Evolutionary conservation across 2,329 filamentous ascomycete genomes (phyloP).

Genomic region (Colletotrichum truncatum): DNA sequence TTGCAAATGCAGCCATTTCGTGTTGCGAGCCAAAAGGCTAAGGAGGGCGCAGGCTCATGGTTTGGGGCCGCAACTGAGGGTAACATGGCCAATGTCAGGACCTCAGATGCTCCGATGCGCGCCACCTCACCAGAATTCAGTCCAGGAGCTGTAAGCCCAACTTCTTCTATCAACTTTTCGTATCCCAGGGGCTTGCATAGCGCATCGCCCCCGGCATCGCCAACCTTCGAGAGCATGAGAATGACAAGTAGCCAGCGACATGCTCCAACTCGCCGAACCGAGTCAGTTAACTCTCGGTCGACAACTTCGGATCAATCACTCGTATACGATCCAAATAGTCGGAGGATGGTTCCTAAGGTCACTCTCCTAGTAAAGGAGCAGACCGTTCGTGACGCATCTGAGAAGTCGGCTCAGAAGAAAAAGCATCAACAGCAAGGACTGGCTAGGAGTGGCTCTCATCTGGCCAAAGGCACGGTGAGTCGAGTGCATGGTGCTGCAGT

Average conservation of each 20-base stretch:
- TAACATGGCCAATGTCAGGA: conserved; percentile 55
- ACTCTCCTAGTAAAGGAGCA: conserved; percentile 55
- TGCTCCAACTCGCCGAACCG: conserved; percentile 36
- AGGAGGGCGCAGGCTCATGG: conserved; percentile 55
- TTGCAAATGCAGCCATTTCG: conserved; percentile 59
- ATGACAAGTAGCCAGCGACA: conserved; percentile 32
- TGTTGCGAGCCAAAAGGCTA: conserved; percentile 62
- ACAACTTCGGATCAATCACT: conserved; percentile 51
- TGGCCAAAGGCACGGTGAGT: conserved; percentile 62
- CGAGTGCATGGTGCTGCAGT: conserved; percentile 59
- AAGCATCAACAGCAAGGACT: conserved; percentile 44
- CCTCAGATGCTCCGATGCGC: conserved; percentile 51
- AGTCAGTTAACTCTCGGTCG: conserved; percentile 35
- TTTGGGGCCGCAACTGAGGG: conserved; percentile 55
- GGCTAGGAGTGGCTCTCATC: conserved; percentile 53
- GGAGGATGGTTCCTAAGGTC: conserved; percentile 65
- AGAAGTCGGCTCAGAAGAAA: conserved; percentile 49
- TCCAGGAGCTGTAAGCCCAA: conserved; percentile 56
- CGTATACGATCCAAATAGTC: conserved; percentile 73
- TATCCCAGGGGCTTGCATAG: conserved; percentile 58
- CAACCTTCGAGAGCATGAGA: conserved; percentile 32
- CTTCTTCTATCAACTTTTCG: conserved; percentile 66
- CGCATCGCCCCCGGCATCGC: conserved; percentile 49
- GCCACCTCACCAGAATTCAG: conserved; percentile 44
- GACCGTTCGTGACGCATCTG: conserved; percentile 47